Evolutionary conservation across 306 rosid genomes (phyloP).

Genomic region (Astragalus membranaceus): DNA sequence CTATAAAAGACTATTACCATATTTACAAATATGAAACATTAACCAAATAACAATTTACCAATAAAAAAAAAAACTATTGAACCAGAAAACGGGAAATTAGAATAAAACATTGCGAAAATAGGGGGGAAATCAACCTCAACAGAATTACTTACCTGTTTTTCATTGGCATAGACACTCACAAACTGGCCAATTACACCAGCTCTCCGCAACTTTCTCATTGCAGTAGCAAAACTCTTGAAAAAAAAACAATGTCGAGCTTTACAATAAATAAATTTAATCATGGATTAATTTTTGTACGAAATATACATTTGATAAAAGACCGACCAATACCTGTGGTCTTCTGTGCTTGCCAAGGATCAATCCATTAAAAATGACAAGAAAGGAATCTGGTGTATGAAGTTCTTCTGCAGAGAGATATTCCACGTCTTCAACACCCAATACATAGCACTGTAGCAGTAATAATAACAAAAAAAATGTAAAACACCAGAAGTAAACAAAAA

Average conservation of each 20-base stretch:
- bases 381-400: constrained; percentile 82
- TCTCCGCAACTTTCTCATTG: constrained; percentile 78
- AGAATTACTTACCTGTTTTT: constrained; percentile 62
- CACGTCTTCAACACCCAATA: constrained; percentile 74
- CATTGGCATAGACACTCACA: constrained; percentile 74
- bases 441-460: constrained; percentile 47
- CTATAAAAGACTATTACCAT: not conserved
- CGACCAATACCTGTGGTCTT: constrained; percentile 64
- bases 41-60: not conserved
- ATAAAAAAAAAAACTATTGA: not conserved
- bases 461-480: constrained; percentile 15
- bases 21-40: not conserved
- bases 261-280: not conserved
- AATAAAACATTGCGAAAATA: not conserved
- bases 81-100: constrained; percentile 10
- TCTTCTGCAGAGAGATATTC: constrained; percentile 82
- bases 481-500: not conserved
- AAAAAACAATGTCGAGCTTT: not conserved
- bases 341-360: constrained; percentile 88
- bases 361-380: constrained; percentile 84
- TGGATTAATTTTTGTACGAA: not conserved
- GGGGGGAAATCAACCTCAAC: not conserved
- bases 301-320: not conserved
- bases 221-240: constrained; percentile 52
- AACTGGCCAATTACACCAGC: constrained; percentile 88